A percentile compares a stretch with the other conserved stretches of the same genome.
These are phyloP conservation scores for Podospora pseudoanserina DNA, from an alignment of 495 filamentous ascomycete genomes.

Conservation along the genomic window DNA sequence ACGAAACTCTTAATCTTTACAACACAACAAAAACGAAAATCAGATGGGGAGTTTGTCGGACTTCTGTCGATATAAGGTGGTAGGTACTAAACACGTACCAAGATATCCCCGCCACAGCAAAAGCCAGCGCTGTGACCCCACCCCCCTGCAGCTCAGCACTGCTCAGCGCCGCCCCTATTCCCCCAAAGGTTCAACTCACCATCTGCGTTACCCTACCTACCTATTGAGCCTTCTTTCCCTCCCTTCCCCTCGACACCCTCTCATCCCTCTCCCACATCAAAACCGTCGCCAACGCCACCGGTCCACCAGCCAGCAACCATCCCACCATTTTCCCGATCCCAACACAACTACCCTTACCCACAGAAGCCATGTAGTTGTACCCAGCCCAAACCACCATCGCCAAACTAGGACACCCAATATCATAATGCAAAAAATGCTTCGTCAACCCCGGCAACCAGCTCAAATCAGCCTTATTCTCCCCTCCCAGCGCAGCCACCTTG, in stretches of 20 bases:
- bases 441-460: neutral
- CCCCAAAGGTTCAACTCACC: too few relatives aligned
- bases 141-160: too few relatives aligned
- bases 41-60: too few relatives aligned
- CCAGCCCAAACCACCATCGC: neutral
- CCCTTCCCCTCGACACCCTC: neutral
- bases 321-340: neutral
- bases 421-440: conserved; percentile 1
- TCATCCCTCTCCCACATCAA: conserved; percentile 5
- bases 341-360: neutral
- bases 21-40: too few relatives aligned
- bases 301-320: neutral
- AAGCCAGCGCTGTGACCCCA: too few relatives aligned
- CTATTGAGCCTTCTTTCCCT: neutral
- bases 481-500: neutral
- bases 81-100: too few relatives aligned
- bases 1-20: too few relatives aligned
- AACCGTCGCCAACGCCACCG: neutral
- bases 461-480: neutral
- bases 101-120: too few relatives aligned
- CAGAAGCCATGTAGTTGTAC: neutral
- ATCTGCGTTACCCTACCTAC: neutral
- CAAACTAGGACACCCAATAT: neutral
- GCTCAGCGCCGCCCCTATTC: too few relatives aligned
- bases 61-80: too few relatives aligned